These are phyloP conservation scores for Neocucurbitaria cava DNA, from an alignment of 2,329 filamentous ascomycete genomes.

Conservation along the genomic window DNA sequence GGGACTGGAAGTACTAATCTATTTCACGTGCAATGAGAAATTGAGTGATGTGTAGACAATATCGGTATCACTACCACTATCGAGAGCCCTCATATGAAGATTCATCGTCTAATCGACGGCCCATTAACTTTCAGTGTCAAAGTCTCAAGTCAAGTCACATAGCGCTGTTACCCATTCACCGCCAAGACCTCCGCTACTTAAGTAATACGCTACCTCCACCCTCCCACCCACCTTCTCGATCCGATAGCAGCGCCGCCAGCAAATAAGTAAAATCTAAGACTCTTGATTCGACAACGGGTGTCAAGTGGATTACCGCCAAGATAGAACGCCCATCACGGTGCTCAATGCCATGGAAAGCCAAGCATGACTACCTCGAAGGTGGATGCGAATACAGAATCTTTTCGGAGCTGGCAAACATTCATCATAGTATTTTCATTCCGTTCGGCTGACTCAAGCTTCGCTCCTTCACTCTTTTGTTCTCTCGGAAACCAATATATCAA, in stretches of 20 bases:
- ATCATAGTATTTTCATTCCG: conserved; percentile 23
- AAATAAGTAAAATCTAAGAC: not conserved
- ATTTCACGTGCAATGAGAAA: not conserved
- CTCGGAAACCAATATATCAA: conserved; percentile 23
- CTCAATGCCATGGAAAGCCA: conserved; percentile 33
- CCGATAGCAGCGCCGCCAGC: not conserved
- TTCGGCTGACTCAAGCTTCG: conserved; percentile 3
- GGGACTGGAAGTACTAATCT: not conserved
- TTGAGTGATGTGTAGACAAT: not conserved
- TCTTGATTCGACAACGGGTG: conserved; percentile 17
- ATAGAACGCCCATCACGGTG: conserved; percentile 37
- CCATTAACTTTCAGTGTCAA: not conserved
- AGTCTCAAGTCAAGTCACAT: not conserved
- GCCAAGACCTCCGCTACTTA: conserved; percentile 27
- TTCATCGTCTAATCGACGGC: not conserved
- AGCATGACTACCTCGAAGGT: conserved; percentile 8
- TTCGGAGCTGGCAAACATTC: conserved; percentile 10
- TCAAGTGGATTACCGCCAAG: conserved; percentile 22
- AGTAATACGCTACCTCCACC: conserved; percentile 1
- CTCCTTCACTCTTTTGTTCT: not conserved
- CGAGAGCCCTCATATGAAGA: not conserved
- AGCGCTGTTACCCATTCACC: conserved; percentile 7
- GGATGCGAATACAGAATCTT: conserved; percentile 17
- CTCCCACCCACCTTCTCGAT: conserved; percentile 7
- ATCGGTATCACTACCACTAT: not conserved